Base-by-base conservation (phyloP, 2,329 filamentous ascomycete genomes). In the Trichophyton schoenleinii region DNA sequence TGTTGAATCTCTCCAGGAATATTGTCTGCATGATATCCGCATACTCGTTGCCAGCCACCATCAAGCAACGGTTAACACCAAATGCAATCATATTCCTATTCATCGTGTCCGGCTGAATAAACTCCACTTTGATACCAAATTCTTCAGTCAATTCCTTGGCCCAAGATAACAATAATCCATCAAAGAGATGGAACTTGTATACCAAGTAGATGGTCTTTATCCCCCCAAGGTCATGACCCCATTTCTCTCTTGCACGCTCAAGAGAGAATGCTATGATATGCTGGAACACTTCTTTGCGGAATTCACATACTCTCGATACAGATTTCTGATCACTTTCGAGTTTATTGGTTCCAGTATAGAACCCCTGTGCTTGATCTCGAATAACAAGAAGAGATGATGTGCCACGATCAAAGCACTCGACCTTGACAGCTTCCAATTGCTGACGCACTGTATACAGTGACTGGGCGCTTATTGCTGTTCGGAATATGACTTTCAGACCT, bases 11-110 rank as follows among this genome's bases (percentile, higher is more conserved):
- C 18, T 38, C 55, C 2, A 58, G 55, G 34, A 58, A 58, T 20
- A 58, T 58, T 41, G 55, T 58, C 25, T 58, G 55, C 55, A 58
- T 58, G 28, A 58, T 58, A 42, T 58, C 55, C 4, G 55, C 55
- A 58, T 58, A 58, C 11, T 58, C 55, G n/a, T 58, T 58, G 9
- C 55, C 55, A 3, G 55, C 55, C 18, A 58, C 18, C 55, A 58
- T 58, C 8, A 58, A 22, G 31, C 31, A 38, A 6, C 55, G 55
- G 55, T 3, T 15, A 15, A 38, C 38, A 4, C 38, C 34, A 11
- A 42, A 58, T 8, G 55, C 55, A 15, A 58, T 38, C 34, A 58
- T 18, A 31, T 58, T 58, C 28, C 55, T 58, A 20, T 58, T 58
- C 55, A 58, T 58, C 3, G 55, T 58, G 31, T 58, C 55, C 13